Base-by-base conservation (phyloP, 371 early-diverging fungal genomes). In the Mortierella sp. region DNA sequence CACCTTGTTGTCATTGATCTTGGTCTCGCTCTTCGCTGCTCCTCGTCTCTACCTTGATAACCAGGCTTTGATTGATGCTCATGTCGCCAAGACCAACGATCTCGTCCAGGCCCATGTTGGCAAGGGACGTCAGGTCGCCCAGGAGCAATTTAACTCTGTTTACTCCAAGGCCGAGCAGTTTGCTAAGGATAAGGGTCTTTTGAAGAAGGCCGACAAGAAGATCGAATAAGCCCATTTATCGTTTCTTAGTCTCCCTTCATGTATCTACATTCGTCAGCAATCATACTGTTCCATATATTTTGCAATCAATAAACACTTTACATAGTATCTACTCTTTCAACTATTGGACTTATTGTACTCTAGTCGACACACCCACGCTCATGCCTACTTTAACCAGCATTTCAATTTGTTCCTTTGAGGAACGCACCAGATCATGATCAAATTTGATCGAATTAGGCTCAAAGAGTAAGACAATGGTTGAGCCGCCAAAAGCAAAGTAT, bases 401-500 rank as follows among this genome's bases (percentile, higher is more conserved):
- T 65, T 92, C 92, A 37, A 92, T 68, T 51, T 83, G 83, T 18
- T 89, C 87, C 57, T 74, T 79, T 1, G 88, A 86, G 35, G 77
- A 76, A n/a, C 63, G 65, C n/a, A 91, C 6, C 47, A 95, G 75
- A 67, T 95, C 95, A n/a, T 84, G 73, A 73, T 94, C 94, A 70
- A 93, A 94, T 43, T 84, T 74, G 43, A 95, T 84, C 16, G 72
- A 73, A 47, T 87, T 87, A 66, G 87, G 86, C 73, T 92, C 89
- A 85, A 94, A 96, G 54, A 95, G 70, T 6, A 94, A 76, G 4
- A 96, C 88, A 18, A 94, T 84, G 0, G 95, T 96, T 35, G 92
- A 92, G 1, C 96, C 96, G 11, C 93, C 93, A 87, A 94, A 94
- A 1, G 91, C 90, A 84, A 94, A 93, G 71, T 93, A 96, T 28